phyloP scores from a whole-genome alignment of 495 filamentous ascomycete genomes.

The Apiosordaria backusii region DNA sequence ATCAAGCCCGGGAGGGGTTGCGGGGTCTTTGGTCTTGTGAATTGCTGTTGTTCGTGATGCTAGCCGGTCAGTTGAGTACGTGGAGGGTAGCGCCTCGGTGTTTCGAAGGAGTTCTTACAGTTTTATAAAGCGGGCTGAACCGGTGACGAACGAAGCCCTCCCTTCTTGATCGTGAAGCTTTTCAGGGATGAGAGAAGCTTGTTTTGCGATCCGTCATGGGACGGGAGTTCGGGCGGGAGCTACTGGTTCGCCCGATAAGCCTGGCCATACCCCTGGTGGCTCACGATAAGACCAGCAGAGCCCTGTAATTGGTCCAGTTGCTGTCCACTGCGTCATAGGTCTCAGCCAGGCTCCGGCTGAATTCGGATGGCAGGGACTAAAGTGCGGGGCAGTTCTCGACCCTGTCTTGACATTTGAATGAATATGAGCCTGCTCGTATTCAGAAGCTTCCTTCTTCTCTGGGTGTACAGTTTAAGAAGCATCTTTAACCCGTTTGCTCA shows the following conservation, averaged over 20 bases:
- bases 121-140: background rate
- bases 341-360: background rate
- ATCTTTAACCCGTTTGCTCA: background rate
- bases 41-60: background rate
- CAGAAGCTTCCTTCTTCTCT: too few relatives aligned
- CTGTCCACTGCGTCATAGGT: slow-evolving; percentile 5
- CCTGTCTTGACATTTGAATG: background rate
- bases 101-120: background rate
- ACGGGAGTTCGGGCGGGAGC: background rate
- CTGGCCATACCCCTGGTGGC: background rate
- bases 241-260: background rate
- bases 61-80: background rate
- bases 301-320: background rate
- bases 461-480: background rate
- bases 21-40: background rate
- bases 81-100: background rate
- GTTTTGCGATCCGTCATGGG: background rate
- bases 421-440: too few relatives aligned
- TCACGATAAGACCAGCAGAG: background rate
- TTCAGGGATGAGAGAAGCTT: background rate
- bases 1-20: background rate
- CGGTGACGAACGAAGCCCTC: background rate
- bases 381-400: background rate
- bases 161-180: background rate
- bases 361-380: background rate